Percentiles rank a stretch among this genome's conserved stretches.
These are phyloP conservation scores for Malassezia brasiliensis DNA, from an alignment of 1,284 basidiomycete species.

Conservation along the genomic window DNA sequence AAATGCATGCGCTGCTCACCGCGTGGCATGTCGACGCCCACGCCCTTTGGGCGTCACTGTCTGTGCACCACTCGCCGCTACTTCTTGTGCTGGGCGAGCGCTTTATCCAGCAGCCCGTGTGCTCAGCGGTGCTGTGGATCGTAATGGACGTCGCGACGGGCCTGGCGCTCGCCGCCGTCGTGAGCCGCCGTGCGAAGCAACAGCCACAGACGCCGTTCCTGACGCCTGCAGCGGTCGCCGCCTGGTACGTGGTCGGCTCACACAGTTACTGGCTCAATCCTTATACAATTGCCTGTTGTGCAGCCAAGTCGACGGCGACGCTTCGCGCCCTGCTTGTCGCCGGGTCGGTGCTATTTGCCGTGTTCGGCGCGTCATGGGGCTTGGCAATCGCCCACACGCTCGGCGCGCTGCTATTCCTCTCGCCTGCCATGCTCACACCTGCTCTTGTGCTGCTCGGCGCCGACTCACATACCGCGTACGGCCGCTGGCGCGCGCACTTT, in stretches of 20 bases:
- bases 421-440: not conserved
- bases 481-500: slow-evolving; percentile 11
- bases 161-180: not conserved
- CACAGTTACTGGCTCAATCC: slow-evolving; percentile 13
- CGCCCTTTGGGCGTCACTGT: slow-evolving; percentile 8
- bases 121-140: slow-evolving; percentile 5
- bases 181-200: not conserved
- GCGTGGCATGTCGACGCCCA: not conserved
- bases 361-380: not conserved
- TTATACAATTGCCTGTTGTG: slow-evolving; percentile 10
- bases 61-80: slow-evolving; percentile 16
- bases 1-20: slow-evolving; percentile 1
- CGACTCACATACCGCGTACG: slow-evolving; percentile 8
- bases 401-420: slow-evolving; percentile 5
- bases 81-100: not conserved
- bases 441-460: slow-evolving; percentile 10
- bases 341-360: not conserved
- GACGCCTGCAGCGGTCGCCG: slow-evolving; percentile 5
- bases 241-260: slow-evolving; percentile 1
- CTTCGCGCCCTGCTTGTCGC: slow-evolving; percentile 5
- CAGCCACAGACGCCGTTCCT: not conserved
- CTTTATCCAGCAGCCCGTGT: not conserved
- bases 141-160: slow-evolving; percentile 5
- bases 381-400: slow-evolving; percentile 6
- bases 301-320: slow-evolving; percentile 14